Conservation (phyloP, 345 rosid genomes). For the Salix purpurea region DNA sequence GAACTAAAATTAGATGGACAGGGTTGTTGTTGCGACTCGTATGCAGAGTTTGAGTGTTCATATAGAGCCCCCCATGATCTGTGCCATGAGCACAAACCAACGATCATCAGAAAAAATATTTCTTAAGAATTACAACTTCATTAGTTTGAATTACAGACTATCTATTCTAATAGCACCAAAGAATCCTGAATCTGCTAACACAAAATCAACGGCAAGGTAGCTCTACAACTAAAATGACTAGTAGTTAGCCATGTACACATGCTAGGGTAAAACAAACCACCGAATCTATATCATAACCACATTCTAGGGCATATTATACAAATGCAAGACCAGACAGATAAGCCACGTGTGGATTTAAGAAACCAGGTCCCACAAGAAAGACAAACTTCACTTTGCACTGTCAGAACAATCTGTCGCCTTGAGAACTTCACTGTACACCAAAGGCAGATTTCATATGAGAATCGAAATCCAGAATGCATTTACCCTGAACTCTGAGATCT, state of each 20-base stretch:
- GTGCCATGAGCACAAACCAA: not conserved
- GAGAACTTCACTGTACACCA: constrained; percentile 31
- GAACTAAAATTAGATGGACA: too few species aligned
- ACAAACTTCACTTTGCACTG: constrained; percentile 9
- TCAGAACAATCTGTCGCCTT: constrained; percentile 7
- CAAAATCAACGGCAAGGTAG: constrained; percentile 8
- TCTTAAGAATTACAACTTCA: constrained; percentile 21
- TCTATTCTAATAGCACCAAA: constrained; percentile 28
- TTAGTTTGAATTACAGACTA: constrained; percentile 37
- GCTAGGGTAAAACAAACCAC: constrained; percentile 18
- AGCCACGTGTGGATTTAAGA: constrained; percentile 15
- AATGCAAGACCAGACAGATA: constrained; percentile 17
- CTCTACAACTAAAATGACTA: constrained; percentile 20
- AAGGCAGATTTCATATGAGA: constrained; percentile 16
- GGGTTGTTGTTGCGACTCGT: too few species aligned
- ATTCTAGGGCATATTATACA: constrained; percentile 40
- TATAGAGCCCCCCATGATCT: not conserved
- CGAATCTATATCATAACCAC: constrained; percentile 26
- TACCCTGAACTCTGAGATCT: constrained; percentile 30
- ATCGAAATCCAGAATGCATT: constrained; percentile 13
- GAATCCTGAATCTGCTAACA: constrained; percentile 43
- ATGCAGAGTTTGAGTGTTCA: too few species aligned
- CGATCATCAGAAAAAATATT: not conserved
- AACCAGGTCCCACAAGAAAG: constrained; percentile 16
- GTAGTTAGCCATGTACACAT: constrained; percentile 49